A percentile compares a stretch with the other conserved stretches of the same genome.
Evolutionary conservation across 176 grass and related monocot species (phyloP).

Genomic region (Bolboschoenus planiculmis): DNA sequence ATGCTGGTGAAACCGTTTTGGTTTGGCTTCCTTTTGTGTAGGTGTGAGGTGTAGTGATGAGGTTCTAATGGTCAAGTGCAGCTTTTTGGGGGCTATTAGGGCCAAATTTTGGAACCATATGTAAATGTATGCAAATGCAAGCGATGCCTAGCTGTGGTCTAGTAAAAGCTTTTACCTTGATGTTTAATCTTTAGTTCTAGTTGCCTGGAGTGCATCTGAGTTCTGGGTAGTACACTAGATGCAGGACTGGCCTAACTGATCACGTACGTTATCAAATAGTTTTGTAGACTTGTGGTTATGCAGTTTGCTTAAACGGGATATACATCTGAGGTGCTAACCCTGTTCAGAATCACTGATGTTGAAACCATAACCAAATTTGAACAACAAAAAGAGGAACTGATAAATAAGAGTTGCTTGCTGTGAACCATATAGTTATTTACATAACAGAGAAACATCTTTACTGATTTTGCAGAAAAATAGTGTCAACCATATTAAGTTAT

Average conservation of each 20-base stretch:
- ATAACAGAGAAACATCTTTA: too few species aligned
- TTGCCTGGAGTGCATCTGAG: background rate
- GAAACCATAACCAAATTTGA: background rate
- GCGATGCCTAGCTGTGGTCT: background rate
- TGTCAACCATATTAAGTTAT: too few species aligned
- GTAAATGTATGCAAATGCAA: background rate
- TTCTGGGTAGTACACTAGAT: background rate
- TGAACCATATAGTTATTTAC: too few species aligned
- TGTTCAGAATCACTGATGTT: background rate
- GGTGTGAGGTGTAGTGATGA: background rate
- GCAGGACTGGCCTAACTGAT: background rate
- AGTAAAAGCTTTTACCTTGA: background rate
- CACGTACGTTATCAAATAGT: background rate
- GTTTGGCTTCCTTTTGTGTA: background rate
- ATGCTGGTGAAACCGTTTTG: background rate
- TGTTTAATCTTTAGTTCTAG: background rate
- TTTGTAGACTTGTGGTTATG: background rate
- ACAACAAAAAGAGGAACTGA: background rate
- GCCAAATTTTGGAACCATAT: constrained; percentile 5
- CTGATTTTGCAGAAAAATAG: too few species aligned
- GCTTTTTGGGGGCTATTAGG: background rate
- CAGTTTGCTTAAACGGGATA: background rate
- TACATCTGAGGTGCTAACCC: too few species aligned
- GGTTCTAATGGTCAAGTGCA: background rate
- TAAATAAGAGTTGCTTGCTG: background rate